These are phyloP conservation scores for Ilex asprella DNA, from an alignment of 257 asterid species.

Conservation along the genomic window DNA sequence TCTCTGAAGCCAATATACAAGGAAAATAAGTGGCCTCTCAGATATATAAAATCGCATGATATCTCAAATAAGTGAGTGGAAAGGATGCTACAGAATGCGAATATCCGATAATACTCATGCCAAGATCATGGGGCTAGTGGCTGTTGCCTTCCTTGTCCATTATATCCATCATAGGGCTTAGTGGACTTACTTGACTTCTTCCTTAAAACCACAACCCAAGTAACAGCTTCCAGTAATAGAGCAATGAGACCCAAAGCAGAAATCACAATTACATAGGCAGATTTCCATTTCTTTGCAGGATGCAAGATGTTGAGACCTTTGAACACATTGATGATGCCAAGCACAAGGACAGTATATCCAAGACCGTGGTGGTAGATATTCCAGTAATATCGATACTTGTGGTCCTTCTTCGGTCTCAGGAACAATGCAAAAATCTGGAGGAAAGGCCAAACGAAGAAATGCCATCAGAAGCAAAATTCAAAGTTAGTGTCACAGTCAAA, in stretches of 20 bases:
- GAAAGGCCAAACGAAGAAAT: background rate
- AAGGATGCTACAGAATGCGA: no score
- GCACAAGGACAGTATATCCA: slow-evolving; percentile 53
- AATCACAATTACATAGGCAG: slow-evolving; percentile 42
- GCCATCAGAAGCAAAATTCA: background rate
- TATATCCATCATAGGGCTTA: slow-evolving; percentile 47
- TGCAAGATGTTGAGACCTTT: slow-evolving; percentile 59
- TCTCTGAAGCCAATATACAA: no score
- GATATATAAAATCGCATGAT: no score
- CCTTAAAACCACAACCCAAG: slow-evolving; percentile 63
- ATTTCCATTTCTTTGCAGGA: slow-evolving; percentile 60
- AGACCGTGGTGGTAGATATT: slow-evolving; percentile 68
- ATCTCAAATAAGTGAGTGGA: no score
- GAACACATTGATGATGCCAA: slow-evolving; percentile 73
- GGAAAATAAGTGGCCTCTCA: no score
- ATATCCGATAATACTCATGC: no score
- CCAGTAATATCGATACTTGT: slow-evolving; percentile 78
- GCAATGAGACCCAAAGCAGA: slow-evolving; percentile 49
- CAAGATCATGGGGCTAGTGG: slow-evolving; percentile 23
- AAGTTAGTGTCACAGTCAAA: no score
- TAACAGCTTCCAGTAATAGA: slow-evolving; percentile 45
- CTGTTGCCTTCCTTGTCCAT: slow-evolving; percentile 32
- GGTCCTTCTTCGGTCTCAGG: slow-evolving; percentile 73
- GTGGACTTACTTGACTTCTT: slow-evolving; percentile 41
- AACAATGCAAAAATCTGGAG: slow-evolving; percentile 58